phyloP scores from a whole-genome alignment of 257 asterid species.

The Nicotiana benthamiana region DNA sequence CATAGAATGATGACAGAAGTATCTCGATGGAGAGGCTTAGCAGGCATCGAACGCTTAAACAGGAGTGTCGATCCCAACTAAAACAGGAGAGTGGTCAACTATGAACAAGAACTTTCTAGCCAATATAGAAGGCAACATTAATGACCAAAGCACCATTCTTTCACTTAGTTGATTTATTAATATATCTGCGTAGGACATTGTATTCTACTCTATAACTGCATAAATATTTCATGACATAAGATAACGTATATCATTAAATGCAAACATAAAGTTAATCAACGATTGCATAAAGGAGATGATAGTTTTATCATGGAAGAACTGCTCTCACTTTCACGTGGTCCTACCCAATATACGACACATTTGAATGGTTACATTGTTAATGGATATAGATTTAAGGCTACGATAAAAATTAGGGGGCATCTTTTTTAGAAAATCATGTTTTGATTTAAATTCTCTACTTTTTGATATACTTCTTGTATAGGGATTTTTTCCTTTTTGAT shows the following conservation, averaged over 20 bases:
- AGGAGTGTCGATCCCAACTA: background rate
- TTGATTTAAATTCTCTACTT: no score
- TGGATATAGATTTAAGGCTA: no score
- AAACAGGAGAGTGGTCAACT: background rate
- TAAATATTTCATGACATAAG: background rate
- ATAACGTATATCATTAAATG: background rate
- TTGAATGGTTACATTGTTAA: no score
- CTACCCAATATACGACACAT: no score
- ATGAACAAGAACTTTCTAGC: background rate
- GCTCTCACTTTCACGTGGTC: no score
- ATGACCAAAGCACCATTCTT: background rate
- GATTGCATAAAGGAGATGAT: no score
- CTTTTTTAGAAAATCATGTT: no score
- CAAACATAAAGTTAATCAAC: background rate
- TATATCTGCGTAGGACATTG: background rate
- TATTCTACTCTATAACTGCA: background rate
- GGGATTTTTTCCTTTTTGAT: no score
- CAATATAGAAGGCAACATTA: background rate
- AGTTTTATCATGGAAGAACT: no score
- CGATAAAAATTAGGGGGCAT: no score
- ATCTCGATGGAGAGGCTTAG: background rate
- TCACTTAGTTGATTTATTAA: background rate
- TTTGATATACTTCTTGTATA: no score
- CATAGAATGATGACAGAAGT: background rate
- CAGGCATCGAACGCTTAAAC: background rate